Evolutionary conservation across 768 basidiomycete species (phyloP).

Genomic region (Thelephora ganbajun): DNA sequence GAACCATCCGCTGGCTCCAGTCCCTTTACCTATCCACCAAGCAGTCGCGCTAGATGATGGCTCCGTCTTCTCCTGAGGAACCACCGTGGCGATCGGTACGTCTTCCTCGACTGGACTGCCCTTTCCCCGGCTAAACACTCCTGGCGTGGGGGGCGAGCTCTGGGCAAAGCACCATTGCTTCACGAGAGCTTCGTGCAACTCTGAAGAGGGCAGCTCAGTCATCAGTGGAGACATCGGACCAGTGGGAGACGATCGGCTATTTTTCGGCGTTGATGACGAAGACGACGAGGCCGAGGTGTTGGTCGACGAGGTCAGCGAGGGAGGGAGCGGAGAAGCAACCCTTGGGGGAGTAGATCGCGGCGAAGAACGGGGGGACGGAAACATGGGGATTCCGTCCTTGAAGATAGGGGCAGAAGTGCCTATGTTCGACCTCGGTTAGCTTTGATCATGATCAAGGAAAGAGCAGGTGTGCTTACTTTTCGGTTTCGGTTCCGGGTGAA

Average conservation of each 20-base stretch:
- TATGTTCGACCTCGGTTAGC: neutral
- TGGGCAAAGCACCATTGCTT: conserved; percentile 59
- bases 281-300: neutral
- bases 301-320: conserved; percentile 3
- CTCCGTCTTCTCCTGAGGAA: too few species aligned
- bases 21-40: too few species aligned
- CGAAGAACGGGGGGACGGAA: neutral
- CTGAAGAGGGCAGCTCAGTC: conserved; percentile 4
- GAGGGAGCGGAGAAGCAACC: conserved; percentile 3
- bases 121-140: neutral
- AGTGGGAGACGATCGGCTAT: conserved; percentile 7
- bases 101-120: too few species aligned
- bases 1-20: too few species aligned
- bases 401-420: neutral
- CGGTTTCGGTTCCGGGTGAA: neutral
- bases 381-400: neutral
- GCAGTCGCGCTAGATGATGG: too few species aligned
- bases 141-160: conserved; percentile 17
- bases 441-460: neutral
- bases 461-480: neutral
- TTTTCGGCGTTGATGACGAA: neutral
- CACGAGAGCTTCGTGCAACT: conserved; percentile 45
- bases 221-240: conserved; percentile 9
- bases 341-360: neutral
- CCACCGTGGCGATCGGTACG: too few species aligned